Percentiles rank a stretch among this genome's conserved stretches.
phyloP scores from a whole-genome alignment of 2,329 filamentous ascomycete species.

The Aspergillus intermedius region DNA sequence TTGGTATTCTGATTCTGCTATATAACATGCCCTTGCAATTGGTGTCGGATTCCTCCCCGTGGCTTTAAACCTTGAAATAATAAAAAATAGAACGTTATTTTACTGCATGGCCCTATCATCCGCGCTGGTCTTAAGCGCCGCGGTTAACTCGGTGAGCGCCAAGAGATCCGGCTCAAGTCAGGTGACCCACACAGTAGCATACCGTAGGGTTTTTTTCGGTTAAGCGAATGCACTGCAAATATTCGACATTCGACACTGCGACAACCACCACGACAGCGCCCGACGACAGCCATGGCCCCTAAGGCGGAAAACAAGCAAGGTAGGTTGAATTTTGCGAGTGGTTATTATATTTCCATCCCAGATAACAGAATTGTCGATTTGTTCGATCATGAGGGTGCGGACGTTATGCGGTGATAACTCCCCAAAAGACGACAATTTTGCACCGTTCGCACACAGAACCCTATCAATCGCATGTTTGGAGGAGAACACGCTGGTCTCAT shows the following conservation, averaged over 20 bases:
- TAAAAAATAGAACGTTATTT: too few relatives aligned
- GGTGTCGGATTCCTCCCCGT: too few relatives aligned
- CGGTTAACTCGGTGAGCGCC: neutral
- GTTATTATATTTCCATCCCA: slow-evolving; percentile 31
- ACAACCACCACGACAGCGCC: slow-evolving; percentile 39
- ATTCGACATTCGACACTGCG: slow-evolving; percentile 37
- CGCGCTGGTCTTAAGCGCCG: neutral
- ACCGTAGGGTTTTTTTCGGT: slow-evolving; percentile 36
- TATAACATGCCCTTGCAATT: neutral
- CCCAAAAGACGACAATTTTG: slow-evolving; percentile 1
- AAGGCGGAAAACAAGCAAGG: slow-evolving; percentile 43
- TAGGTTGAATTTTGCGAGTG: slow-evolving; percentile 22
- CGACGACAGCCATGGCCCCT: slow-evolving; percentile 44
- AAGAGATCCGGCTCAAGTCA: slow-evolving; percentile 20
- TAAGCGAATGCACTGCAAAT: slow-evolving; percentile 35
- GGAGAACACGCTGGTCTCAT: neutral
- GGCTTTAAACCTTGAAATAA: too few relatives aligned
- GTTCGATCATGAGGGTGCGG: slow-evolving; percentile 16
- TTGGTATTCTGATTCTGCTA: neutral
- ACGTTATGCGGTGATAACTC: slow-evolving; percentile 9
- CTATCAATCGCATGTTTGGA: neutral
- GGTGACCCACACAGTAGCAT: slow-evolving; percentile 30
- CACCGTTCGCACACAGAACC: neutral
- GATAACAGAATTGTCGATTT: slow-evolving; percentile 6
- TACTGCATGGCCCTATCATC: too few relatives aligned